Evolutionary conservation across 2,329 filamentous ascomycete species (phyloP).

Genomic region (Clonostachys sp.): DNA sequence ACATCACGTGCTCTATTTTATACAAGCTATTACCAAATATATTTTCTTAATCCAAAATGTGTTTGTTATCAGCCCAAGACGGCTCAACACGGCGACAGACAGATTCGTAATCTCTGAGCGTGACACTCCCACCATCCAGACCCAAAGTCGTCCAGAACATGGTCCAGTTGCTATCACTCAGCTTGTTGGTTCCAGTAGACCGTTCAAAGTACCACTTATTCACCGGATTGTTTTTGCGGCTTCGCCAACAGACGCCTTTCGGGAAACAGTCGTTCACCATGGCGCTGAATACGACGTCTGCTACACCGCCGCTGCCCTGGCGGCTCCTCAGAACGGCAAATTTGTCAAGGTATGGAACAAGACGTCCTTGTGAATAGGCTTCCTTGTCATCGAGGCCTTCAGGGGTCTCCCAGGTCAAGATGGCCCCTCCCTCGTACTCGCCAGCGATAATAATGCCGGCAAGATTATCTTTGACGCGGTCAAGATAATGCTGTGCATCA

Average conservation of each 20-base stretch:
- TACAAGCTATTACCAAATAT: too few relatives aligned
- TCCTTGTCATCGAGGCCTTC: slow-evolving; percentile 50
- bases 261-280: slow-evolving; percentile 92
- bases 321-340: slow-evolving; percentile 87
- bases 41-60: slow-evolving; percentile 46
- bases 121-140: slow-evolving; percentile 47
- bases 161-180: slow-evolving; percentile 82
- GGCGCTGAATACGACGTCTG: slow-evolving; percentile 92
- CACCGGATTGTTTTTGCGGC: slow-evolving; percentile 84
- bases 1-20: too few relatives aligned
- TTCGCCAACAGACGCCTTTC: slow-evolving; percentile 86
- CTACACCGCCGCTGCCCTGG: slow-evolving; percentile 88
- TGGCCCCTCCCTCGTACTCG: slow-evolving; percentile 92
- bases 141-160: slow-evolving; percentile 95
- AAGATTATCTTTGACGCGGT: slow-evolving; percentile 73
- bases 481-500: slow-evolving; percentile 77
- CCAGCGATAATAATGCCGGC: slow-evolving; percentile 93
- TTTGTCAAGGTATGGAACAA: slow-evolving; percentile 94
- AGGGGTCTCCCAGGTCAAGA: slow-evolving; percentile 90
- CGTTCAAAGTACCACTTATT: slow-evolving; percentile 99
- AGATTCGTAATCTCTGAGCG: slow-evolving; percentile 65
- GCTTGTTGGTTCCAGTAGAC: slow-evolving; percentile 75
- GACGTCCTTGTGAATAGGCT: slow-evolving; percentile 50
- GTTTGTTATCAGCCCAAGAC: slow-evolving; percentile 57
- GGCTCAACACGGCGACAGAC: slow-evolving; percentile 65